phyloP scores from a whole-genome alignment of 2,329 filamentous ascomycete species.

The Blastomyces gilchristii region DNA sequence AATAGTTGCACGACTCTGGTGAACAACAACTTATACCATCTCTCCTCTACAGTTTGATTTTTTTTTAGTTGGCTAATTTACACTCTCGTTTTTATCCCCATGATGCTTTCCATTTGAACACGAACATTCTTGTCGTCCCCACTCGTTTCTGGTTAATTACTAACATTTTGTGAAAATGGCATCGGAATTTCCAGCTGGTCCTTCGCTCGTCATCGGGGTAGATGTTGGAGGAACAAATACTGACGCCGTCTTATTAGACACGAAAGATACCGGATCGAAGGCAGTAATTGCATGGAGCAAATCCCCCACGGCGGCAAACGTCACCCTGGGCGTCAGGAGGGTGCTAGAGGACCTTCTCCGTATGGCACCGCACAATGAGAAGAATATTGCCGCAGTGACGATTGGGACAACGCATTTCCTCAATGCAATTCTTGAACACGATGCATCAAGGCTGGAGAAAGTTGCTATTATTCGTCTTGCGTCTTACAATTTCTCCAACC shows the following conservation, averaged over 20 bases:
- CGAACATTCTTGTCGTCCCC: not conserved
- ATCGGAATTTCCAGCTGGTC: not conserved
- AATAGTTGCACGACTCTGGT: not conserved
- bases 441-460: slow-evolving; percentile 34
- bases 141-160: not conserved
- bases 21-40: too few species aligned
- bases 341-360: slow-evolving; percentile 38
- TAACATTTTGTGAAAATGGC: not conserved
- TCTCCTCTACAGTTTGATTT: too few species aligned
- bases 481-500: slow-evolving; percentile 2
- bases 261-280: slow-evolving; percentile 24
- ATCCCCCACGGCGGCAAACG: slow-evolving; percentile 42
- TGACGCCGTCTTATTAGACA: slow-evolving; percentile 39
- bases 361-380: slow-evolving; percentile 30
- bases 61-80: not conserved
- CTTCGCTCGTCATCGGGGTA: slow-evolving; percentile 27
- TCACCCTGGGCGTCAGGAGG: slow-evolving; percentile 40
- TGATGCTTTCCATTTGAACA: not conserved
- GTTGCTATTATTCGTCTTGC: slow-evolving; percentile 39
- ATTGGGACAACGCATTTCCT: slow-evolving; percentile 44
- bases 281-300: slow-evolving; percentile 40
- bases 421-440: slow-evolving; percentile 41
- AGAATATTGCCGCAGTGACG: slow-evolving; percentile 38
- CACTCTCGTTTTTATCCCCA: not conserved
- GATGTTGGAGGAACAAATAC: slow-evolving; percentile 34